A percentile compares a stretch with the other conserved stretches of the same genome.
phyloP scores from a whole-genome alignment of 805 yeast species.

The Metschnikowia colocasiae region DNA sequence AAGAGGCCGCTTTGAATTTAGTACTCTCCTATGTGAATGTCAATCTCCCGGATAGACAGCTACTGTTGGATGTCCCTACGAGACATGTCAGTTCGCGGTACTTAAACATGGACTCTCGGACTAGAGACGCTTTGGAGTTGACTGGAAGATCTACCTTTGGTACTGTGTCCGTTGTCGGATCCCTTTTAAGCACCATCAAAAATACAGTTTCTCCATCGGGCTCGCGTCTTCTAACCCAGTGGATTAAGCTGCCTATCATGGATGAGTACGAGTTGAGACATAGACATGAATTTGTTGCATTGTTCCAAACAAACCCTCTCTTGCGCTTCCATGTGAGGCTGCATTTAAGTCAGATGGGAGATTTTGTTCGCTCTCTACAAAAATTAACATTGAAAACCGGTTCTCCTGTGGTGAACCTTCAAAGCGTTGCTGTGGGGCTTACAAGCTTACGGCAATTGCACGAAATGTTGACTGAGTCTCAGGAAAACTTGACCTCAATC shows the following conservation, averaged over 20 bases:
- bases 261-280: slow-evolving; percentile 49
- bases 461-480: slow-evolving; percentile 15
- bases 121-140: slow-evolving; percentile 73
- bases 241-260: slow-evolving; percentile 80
- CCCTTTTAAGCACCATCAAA: slow-evolving; percentile 64
- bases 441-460: slow-evolving; percentile 17
- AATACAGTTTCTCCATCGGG: slow-evolving; percentile 82
- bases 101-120: slow-evolving; percentile 78
- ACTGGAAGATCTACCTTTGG: slow-evolving; percentile 47
- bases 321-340: slow-evolving; percentile 25
- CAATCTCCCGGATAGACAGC: slow-evolving; percentile 64
- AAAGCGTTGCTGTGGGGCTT: slow-evolving; percentile 32
- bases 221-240: slow-evolving; percentile 67
- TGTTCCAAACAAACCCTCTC: slow-evolving; percentile 25
- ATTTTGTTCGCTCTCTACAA: slow-evolving; percentile 58
- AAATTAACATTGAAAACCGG: slow-evolving; percentile 40
- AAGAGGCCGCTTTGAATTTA: slow-evolving; percentile 58
- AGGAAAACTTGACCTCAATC: slow-evolving; percentile 20
- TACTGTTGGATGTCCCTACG: slow-evolving; percentile 65
- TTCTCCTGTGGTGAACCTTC: slow-evolving; percentile 28
- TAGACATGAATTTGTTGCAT: slow-evolving; percentile 42
- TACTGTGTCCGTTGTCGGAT: slow-evolving; percentile 57
- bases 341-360: slow-evolving; percentile 46
- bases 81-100: slow-evolving; percentile 48
- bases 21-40: slow-evolving; percentile 62